These are phyloP conservation scores for Gaeumannomyces sp. DNA, from an alignment of 2,329 filamentous ascomycete species.

Conservation along the genomic window DNA sequence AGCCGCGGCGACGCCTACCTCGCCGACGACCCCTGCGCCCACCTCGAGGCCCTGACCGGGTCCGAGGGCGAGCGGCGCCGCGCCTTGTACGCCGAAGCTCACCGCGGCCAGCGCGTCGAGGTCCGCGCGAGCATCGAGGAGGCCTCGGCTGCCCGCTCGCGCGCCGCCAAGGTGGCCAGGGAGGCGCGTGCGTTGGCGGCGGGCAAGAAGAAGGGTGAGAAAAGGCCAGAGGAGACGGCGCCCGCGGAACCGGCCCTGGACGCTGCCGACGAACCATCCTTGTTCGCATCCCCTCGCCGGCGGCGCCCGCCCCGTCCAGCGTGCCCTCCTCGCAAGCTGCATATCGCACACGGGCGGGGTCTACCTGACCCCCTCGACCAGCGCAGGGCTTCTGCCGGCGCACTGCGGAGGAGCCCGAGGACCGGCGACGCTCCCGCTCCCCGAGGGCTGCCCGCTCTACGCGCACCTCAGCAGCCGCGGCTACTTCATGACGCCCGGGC, in stretches of 20 bases:
- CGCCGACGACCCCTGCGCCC: constrained; percentile 77
- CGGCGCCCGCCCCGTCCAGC: too few species aligned
- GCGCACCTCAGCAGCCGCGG: constrained; percentile 70
- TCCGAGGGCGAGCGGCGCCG: constrained; percentile 49
- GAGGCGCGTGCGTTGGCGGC: constrained; percentile 11
- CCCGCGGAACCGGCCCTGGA: neutral
- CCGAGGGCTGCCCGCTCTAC: constrained; percentile 66
- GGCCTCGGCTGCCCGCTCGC: constrained; percentile 24
- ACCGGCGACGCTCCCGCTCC: constrained; percentile 27
- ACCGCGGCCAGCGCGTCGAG: constrained; percentile 34
- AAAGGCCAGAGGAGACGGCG: neutral
- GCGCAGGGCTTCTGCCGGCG: constrained; percentile 24
- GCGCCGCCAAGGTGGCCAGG: constrained; percentile 21
- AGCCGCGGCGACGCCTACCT: constrained; percentile 71
- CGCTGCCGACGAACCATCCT: neutral
- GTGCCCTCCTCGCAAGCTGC: too few species aligned
- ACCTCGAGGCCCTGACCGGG: constrained; percentile 56
- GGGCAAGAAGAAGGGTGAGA: constrained; percentile 4
- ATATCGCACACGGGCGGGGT: neutral
- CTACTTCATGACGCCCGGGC: constrained; percentile 84
- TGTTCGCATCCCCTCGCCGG: neutral
- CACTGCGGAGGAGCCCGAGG: neutral
- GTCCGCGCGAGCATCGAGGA: constrained; percentile 35
- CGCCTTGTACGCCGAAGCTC: constrained; percentile 57
- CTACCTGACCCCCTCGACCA: constrained; percentile 37